Evolutionary conservation across 805 yeast species (phyloP).

Genomic region (Lipomyces lipofer): DNA sequence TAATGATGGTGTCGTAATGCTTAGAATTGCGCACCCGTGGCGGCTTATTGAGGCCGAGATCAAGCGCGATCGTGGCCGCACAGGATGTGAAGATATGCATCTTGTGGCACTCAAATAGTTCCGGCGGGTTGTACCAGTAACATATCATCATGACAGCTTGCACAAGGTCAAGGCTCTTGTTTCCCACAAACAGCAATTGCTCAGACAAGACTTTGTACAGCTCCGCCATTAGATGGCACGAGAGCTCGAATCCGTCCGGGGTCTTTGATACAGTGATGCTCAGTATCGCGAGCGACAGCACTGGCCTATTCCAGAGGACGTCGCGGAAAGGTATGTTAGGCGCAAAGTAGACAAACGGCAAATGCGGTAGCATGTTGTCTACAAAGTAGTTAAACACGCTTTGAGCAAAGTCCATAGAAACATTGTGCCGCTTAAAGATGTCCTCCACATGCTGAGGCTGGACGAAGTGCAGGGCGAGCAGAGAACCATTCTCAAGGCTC

Average conservation of each 20-base stretch:
- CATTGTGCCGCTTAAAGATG: background rate
- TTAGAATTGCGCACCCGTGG: slow-evolving; percentile 35
- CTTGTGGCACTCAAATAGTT: slow-evolving; percentile 74
- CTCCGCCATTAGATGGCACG: slow-evolving; percentile 49
- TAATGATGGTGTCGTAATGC: slow-evolving; percentile 19
- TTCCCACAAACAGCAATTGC: slow-evolving; percentile 68
- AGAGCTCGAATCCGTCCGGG: slow-evolving; percentile 1
- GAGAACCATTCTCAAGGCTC: background rate
- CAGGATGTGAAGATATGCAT: slow-evolving; percentile 67
- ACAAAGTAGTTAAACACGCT: background rate
- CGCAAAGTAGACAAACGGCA: slow-evolving; percentile 1
- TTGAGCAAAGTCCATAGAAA: background rate
- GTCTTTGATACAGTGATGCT: background rate
- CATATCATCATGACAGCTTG: slow-evolving; percentile 61
- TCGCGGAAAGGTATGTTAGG: background rate
- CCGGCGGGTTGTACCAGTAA: slow-evolving; percentile 83
- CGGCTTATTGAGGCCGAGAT: slow-evolving; percentile 67
- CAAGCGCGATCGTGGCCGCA: slow-evolving; percentile 69
- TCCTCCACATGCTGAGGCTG: slow-evolving; percentile 7
- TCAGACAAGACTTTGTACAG: slow-evolving; percentile 51
- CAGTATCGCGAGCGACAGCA: slow-evolving; percentile 9
- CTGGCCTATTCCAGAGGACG: background rate
- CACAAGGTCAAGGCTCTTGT: slow-evolving; percentile 66
- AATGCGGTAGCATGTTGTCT: slow-evolving; percentile 1
- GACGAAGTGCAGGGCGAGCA: background rate